A percentile compares a stretch with the other conserved stretches of the same genome.
Conservation (phyloP, 805 yeast genomes). For the Candida silvicultrix region DNA sequence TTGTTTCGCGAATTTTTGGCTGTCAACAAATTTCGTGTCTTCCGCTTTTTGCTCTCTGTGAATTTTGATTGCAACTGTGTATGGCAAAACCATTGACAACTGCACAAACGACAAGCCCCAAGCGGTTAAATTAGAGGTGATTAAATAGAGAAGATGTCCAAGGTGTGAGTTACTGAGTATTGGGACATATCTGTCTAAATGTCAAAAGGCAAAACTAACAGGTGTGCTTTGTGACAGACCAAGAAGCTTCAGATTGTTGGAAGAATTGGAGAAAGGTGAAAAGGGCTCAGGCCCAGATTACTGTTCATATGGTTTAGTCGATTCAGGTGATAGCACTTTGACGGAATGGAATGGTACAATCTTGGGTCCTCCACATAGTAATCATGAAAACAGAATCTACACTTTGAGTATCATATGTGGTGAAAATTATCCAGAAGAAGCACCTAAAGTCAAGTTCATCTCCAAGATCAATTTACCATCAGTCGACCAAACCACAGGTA, state of each 20-base stretch:
- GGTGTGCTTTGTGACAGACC: constrained; percentile 43
- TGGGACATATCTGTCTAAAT: not conserved
- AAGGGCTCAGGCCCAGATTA: constrained; percentile 96
- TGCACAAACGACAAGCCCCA: not conserved
- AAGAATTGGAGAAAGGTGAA: constrained; percentile 96
- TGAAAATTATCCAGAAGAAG: constrained; percentile 76
- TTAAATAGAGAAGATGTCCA: constrained; percentile 29
- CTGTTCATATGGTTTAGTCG: constrained; percentile 89
- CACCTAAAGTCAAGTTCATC: constrained; percentile 77
- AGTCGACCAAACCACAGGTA: constrained; percentile 62
- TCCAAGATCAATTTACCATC: constrained; percentile 89
- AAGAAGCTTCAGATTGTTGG: constrained; percentile 88
- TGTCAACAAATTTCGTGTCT: not conserved
- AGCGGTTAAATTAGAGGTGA: not conserved
- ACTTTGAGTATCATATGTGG: constrained; percentile 79
- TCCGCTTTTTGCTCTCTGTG: not conserved
- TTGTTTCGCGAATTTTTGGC: not conserved
- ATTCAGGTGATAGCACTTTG: constrained; percentile 88
- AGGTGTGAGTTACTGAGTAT: constrained; percentile 41
- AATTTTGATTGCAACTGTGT: not conserved
- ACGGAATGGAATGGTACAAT: constrained; percentile 97
- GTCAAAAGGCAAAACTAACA: not conserved
- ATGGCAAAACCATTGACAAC: not conserved
- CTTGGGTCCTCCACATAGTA: constrained; percentile 90
- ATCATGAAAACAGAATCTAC: constrained; percentile 91